Conservation (phyloP, 306 rosid genomes). For the Myrica gale region DNA sequence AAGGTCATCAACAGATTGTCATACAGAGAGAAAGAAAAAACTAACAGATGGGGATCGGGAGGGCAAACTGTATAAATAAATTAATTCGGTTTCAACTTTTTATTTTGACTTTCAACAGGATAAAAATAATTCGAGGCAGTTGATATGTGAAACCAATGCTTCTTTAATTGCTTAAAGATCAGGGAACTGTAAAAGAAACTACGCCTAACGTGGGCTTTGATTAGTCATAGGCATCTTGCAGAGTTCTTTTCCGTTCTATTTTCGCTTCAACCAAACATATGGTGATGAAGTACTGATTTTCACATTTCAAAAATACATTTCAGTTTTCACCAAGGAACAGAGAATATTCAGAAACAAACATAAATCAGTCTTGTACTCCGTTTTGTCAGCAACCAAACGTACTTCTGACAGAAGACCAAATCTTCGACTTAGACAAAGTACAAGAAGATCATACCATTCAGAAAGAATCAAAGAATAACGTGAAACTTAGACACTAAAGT, state of each 20-base stretch:
- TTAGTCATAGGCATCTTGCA: not conserved
- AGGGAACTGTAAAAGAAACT: not conserved
- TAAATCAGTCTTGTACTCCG: not conserved
- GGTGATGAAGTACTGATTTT: not conserved
- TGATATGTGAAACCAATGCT: not conserved
- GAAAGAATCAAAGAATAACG: not conserved
- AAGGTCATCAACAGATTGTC: not conserved
- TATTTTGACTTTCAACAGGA: too few relatives aligned
- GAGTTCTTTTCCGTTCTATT: not conserved
- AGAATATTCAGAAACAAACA: not conserved
- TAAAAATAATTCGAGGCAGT: too few relatives aligned
- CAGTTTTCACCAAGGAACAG: not conserved
- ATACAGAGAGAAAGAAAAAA: not conserved
- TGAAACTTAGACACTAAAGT: too few relatives aligned
- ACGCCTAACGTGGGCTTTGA: not conserved
- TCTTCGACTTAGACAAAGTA: not conserved
- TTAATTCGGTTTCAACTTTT: too few relatives aligned
- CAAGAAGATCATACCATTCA: not conserved
- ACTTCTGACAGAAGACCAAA: not conserved
- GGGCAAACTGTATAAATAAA: too few relatives aligned
- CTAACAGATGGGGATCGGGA: too few relatives aligned
- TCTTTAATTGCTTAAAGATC: not conserved
- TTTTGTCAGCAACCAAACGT: not conserved
- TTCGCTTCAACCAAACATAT: not conserved
- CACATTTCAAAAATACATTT: not conserved